phyloP scores from a whole-genome alignment of 305 asterid genomes.

The Coffea humblotiana region DNA sequence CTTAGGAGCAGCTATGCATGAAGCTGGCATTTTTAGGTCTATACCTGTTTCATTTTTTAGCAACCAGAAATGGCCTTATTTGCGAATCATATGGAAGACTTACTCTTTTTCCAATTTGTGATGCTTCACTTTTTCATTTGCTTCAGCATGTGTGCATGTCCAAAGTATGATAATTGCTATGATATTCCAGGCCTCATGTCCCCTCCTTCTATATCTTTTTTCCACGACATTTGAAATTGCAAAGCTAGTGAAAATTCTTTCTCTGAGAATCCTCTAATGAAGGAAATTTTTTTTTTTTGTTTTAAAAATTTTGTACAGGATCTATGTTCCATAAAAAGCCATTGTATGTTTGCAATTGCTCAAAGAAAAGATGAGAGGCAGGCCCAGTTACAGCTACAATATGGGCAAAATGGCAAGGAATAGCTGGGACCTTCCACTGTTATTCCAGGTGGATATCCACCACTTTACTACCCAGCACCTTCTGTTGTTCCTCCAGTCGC shows the following conservation, averaged over 20 bases:
- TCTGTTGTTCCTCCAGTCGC: conserved; percentile 55
- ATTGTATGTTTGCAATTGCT: conserved; percentile 73
- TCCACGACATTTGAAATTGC: not conserved
- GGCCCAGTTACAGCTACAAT: conserved; percentile 57
- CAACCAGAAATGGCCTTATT: not conserved
- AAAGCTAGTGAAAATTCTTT: not conserved
- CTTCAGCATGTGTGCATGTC: not conserved
- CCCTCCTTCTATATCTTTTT: not conserved
- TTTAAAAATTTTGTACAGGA: conserved; percentile 42
- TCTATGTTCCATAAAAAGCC: conserved; percentile 68
- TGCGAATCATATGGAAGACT: not conserved
- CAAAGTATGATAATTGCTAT: not conserved
- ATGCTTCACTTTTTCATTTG: not conserved
- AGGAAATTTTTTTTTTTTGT: conserved; percentile 7
- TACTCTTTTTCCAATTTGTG: not conserved
- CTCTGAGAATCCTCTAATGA: not conserved
- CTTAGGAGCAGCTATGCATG: not conserved
- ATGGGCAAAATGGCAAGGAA: conserved; percentile 55
- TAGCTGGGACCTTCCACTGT: conserved; percentile 56
- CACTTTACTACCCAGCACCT: conserved; percentile 53
- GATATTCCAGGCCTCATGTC: not conserved
- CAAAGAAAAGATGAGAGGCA: conserved; percentile 87
- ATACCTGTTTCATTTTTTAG: not conserved
- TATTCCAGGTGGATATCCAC: conserved; percentile 65
- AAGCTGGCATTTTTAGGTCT: not conserved